Base-by-base conservation (phyloP, 768 basidiomycete species). In the Lactarius evosmus region DNA sequence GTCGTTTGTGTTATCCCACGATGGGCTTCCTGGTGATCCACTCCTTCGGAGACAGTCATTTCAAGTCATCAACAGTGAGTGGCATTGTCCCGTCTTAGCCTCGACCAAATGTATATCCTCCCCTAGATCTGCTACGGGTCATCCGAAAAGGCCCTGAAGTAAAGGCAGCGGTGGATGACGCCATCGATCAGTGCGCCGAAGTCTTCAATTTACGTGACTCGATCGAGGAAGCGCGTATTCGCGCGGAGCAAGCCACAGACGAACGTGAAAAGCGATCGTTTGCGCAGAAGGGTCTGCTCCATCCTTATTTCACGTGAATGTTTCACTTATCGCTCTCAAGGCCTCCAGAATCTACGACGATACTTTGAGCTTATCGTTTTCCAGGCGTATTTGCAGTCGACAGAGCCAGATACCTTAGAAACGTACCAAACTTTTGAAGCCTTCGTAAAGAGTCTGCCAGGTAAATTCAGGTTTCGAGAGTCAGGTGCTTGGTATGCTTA, bases 361-460 rank as follows among this genome's bases (percentile, higher is more conserved):
- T 95, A 95, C 74, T 94, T 93, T 61, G 85, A 87, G 69, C 81
- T 96, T 22, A 86, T 95, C 58, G 80, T 93, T 33, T 96, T 95
- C 79, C 92, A 95, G 72, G 87, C 94, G 1, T 96, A 95, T 71
- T 79, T 96, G 17, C 89, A 89, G 66, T 88, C 89, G 1, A 89
- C 82, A 0, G 82, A 86, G 66, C 89, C 93, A 0, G 91, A 96
- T 71, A 93, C 91, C 0, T 81, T 89, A 76, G 74, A 82, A 52
- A 85, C 86, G 4, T 84, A 89, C 62, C 87, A 89, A 64, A 85
- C 81, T 0, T 88, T 98, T 56, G 93, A 93, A 71, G 81, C 81
- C 5, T 98, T 89, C 68, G 88, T 98, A 33, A 84, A 88, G 71
- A 83, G 84, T 67, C 80, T 91, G 50, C 97, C 96, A 67, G 94